These are phyloP conservation scores for Aspergillus wentii DNA, from an alignment of 495 filamentous ascomycete species.

Conservation along the genomic window DNA sequence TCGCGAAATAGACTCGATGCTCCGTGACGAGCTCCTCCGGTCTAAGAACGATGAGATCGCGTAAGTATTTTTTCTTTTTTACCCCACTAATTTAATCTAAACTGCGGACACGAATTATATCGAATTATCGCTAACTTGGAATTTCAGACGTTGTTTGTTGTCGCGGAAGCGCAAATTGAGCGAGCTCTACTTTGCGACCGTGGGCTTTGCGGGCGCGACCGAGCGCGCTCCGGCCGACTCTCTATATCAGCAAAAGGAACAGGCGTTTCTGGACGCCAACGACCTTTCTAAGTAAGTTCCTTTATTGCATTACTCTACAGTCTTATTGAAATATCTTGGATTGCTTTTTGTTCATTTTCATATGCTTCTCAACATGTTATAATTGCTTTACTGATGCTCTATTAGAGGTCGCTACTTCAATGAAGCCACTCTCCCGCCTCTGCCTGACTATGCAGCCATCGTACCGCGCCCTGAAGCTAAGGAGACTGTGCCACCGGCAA, in stretches of 20 bases:
- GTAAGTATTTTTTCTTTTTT: conserved; percentile 48
- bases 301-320: conserved; percentile 14
- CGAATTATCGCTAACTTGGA: conserved; percentile 26
- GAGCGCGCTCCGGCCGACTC: conserved; percentile 51
- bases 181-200: conserved; percentile 64
- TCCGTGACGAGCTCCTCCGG: conserved; percentile 53
- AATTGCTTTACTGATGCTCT: conserved; percentile 23
- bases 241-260: conserved; percentile 46
- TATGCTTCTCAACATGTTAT: conserved; percentile 11
- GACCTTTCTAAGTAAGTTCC: conserved; percentile 70
- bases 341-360: conserved; percentile 9
- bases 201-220: conserved; percentile 43
- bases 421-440: conserved; percentile 61
- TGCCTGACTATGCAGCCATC: conserved; percentile 41
- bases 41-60: conserved; percentile 59
- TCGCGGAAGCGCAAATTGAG: conserved; percentile 81
- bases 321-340: conserved; percentile 11
- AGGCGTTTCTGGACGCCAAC: conserved; percentile 64
- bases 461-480: conserved; percentile 18
- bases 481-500: conserved; percentile 20
- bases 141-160: conserved; percentile 64
- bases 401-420: conserved; percentile 67
- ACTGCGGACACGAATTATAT: conserved; percentile 6
- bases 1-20: conserved; percentile 48
- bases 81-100: conserved; percentile 11